Evolutionary conservation across 2,329 filamentous ascomycete genomes (phyloP).

Genomic region (Orbilia brochopaga): DNA sequence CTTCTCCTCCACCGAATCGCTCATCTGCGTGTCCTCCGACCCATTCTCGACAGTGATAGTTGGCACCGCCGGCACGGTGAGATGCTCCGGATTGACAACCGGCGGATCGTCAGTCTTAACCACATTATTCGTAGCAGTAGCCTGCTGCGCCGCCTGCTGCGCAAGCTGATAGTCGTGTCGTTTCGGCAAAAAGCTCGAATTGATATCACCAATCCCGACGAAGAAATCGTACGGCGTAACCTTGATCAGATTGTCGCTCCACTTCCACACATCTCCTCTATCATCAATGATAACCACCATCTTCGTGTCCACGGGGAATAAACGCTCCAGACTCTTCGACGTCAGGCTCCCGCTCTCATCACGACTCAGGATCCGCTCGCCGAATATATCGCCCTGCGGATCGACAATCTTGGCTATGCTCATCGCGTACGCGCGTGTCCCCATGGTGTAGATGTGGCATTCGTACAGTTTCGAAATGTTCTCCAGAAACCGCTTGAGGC

Average conservation of each 20-base stretch:
- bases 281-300: conserved; percentile 99
- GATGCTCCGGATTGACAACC: conserved; percentile 52
- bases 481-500: conserved; percentile 78
- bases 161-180: conserved; percentile 61
- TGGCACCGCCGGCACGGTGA: conserved; percentile 29
- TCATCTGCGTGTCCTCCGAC: conserved; percentile 50
- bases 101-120: conserved; percentile 25
- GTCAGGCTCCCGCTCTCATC: conserved; percentile 95
- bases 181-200: conserved; percentile 93
- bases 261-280: conserved; percentile 93
- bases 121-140: conserved; percentile 1
- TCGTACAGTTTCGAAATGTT: conserved; percentile 83
- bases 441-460: conserved; percentile 98
- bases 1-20: conserved; percentile 50
- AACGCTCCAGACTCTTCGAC: conserved; percentile 83
- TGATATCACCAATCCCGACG: conserved; percentile 97
- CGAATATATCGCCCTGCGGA: conserved; percentile 85
- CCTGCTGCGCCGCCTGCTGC: conserved; percentile 38
- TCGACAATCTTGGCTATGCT: conserved; percentile 93
- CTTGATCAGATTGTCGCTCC: conserved; percentile 90
- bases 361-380: conserved; percentile 90
- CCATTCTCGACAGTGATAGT: conserved; percentile 37
- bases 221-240: conserved; percentile 97
- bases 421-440: conserved; percentile 91
- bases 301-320: conserved; percentile 96